Percentiles rank a stretch among this genome's conserved stretches.
phyloP scores from a whole-genome alignment of 768 basidiomycete species.

The Candolleomyces aberdarensis region DNA sequence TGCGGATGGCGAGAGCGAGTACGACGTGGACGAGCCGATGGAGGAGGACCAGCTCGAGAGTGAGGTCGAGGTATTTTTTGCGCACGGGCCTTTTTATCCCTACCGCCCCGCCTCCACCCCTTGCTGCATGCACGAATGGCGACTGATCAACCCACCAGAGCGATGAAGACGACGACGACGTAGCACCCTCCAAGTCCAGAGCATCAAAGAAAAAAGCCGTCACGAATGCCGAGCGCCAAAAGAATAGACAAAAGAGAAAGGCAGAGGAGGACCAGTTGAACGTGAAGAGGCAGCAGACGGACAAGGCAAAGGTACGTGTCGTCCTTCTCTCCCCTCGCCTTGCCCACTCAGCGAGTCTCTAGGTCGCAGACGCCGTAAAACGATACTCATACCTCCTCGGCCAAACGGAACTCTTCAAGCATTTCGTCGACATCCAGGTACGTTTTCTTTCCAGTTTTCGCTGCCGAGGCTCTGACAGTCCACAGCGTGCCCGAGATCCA shows the following conservation, averaged over 20 bases:
- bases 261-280: constrained; percentile 69
- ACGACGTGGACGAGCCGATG: constrained; percentile 47
- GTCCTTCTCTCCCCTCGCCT: too few species aligned
- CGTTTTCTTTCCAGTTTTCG: constrained; percentile 11
- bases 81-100: not conserved
- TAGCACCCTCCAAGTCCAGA: constrained; percentile 11
- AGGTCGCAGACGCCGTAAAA: constrained; percentile 94
- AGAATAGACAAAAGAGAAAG: constrained; percentile 52
- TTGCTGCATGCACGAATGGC: constrained; percentile 6
- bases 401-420: constrained; percentile 96
- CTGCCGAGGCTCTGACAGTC: not conserved
- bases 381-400: constrained; percentile 97
- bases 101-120: not conserved
- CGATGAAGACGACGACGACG: too few species aligned
- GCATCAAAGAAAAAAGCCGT: constrained; percentile 28
- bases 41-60: constrained; percentile 65
- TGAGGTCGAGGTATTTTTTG: constrained; percentile 38
- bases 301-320: constrained; percentile 71
- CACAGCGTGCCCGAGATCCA: constrained; percentile 83
- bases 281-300: constrained; percentile 76
- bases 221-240: constrained; percentile 26
- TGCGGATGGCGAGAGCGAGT: constrained; percentile 74
- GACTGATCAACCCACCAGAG: constrained; percentile 2
- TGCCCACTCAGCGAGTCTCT: not conserved
- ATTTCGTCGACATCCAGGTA: constrained; percentile 97